These are phyloP conservation scores for Fusarium subtropicale DNA, from an alignment of 2,329 filamentous ascomycete species.

Conservation along the genomic window DNA sequence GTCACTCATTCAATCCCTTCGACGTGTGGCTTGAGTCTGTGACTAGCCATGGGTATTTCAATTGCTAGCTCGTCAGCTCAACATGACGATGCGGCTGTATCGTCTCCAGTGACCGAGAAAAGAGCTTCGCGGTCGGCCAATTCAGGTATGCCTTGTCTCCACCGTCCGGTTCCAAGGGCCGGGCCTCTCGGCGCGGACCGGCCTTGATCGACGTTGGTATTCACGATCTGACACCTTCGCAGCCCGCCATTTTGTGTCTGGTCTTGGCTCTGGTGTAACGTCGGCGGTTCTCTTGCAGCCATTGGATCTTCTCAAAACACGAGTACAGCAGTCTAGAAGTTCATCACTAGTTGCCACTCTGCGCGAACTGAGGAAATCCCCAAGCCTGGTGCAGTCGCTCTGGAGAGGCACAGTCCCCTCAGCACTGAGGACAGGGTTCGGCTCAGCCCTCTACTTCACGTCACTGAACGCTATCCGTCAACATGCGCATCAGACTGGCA, in stretches of 20 bases:
- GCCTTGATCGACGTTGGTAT: not conserved
- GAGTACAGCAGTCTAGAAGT: conserved; percentile 86
- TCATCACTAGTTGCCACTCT: conserved; percentile 66
- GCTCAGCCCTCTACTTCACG: conserved; percentile 94
- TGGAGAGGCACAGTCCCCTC: conserved; percentile 96
- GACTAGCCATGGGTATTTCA: conserved; percentile 44
- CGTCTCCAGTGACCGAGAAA: conserved; percentile 35
- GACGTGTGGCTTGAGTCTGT: conserved; percentile 38
- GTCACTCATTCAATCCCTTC: conserved; percentile 36
- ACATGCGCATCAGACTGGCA: conserved; percentile 56
- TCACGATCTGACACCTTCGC: conserved; percentile 38
- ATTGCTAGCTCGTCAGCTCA: conserved; percentile 40
- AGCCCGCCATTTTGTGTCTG: conserved; percentile 90
- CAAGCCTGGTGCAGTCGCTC: conserved; percentile 73
- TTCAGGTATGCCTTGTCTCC: conserved; percentile 42
- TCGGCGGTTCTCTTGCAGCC: conserved; percentile 94
- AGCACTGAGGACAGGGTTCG: conserved; percentile 91
- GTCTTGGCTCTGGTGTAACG: conserved; percentile 85
- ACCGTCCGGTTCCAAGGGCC: conserved; percentile 1
- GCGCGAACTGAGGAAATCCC: conserved; percentile 64
- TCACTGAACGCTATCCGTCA: conserved; percentile 86
- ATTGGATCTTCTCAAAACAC: conserved; percentile 94
- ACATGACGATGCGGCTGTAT: conserved; percentile 36
- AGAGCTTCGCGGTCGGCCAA: conserved; percentile 40
- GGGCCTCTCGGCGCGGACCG: conserved; percentile 6